Evolutionary conservation across 73 alveolate species (phyloP).

Genomic region (Paramecium tetraurelia): DNA sequence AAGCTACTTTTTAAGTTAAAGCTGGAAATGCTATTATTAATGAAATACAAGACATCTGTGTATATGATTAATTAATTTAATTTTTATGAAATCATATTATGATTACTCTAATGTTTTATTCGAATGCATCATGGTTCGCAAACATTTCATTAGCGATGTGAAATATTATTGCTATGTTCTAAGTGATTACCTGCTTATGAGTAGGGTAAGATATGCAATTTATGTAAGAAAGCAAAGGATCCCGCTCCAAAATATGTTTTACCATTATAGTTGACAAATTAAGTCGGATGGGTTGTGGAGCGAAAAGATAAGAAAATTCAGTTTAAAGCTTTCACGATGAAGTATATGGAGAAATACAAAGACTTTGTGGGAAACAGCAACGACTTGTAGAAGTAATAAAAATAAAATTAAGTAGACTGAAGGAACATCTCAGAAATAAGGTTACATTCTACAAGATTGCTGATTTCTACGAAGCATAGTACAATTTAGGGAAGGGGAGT

Average conservation of each 20-base stretch:
- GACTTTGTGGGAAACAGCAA: not conserved
- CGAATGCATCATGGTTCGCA: not conserved
- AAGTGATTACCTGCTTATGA: not conserved
- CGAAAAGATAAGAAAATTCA: not conserved
- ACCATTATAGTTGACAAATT: not conserved
- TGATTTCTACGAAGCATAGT: conserved; percentile 46
- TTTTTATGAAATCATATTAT: conserved; percentile 29
- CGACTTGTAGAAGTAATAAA: not conserved
- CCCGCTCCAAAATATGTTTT: not conserved
- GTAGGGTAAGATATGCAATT: not conserved
- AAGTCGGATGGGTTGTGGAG: conserved; percentile 8
- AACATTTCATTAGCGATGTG: not conserved
- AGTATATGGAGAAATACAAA: not conserved
- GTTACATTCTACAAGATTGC: conserved; percentile 41
- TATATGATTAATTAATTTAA: not conserved
- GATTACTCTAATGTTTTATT: not conserved
- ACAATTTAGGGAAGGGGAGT: conserved; percentile 47
- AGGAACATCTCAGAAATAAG: not conserved
- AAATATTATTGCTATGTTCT: conserved; percentile 5
- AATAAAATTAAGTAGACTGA: not conserved
- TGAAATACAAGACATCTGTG: not conserved
- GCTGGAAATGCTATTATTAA: not conserved
- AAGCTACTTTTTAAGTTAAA: not conserved
- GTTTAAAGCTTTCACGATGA: not conserved
- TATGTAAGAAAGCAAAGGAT: conserved; percentile 13